Conservation (phyloP, 257 asterid genomes). For the Perilla frutescens region DNA sequence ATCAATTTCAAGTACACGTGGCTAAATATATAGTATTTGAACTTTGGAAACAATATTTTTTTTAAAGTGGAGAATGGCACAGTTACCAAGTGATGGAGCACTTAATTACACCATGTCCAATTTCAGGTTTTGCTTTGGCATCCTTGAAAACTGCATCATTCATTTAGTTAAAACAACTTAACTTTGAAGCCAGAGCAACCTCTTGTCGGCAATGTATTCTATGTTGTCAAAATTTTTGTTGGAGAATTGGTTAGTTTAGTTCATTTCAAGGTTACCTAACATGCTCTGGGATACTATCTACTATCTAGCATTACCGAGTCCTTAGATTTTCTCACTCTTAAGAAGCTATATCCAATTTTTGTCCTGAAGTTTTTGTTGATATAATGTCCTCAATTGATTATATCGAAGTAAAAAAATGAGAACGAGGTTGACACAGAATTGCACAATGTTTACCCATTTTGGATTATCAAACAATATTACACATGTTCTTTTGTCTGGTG, state of each 20-base stretch:
- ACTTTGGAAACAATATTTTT: slow-evolving; percentile 1
- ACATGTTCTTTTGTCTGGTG: neutral
- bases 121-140: slow-evolving; percentile 19
- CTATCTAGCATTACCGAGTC: too few relatives aligned
- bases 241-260: slow-evolving; percentile 9
- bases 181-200: slow-evolving; percentile 16
- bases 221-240: neutral
- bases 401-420: too few relatives aligned
- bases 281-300: neutral
- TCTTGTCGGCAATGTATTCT: neutral
- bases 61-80: neutral
- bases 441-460: neutral
- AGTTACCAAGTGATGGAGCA: slow-evolving; percentile 2
- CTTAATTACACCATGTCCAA: neutral
- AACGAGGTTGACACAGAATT: too few relatives aligned
- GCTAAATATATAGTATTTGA: neutral
- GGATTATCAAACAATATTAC: neutral
- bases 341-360: too few relatives aligned
- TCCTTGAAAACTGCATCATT: neutral
- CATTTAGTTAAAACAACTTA: neutral
- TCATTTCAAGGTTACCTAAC: neutral
- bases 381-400: too few relatives aligned
- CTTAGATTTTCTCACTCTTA: too few relatives aligned
- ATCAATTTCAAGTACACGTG: slow-evolving; percentile 11
- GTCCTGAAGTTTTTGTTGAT: too few relatives aligned